Evolutionary conservation across 1,284 basidiomycete genomes (phyloP).

Genomic region (Heliocybe sulcata): DNA sequence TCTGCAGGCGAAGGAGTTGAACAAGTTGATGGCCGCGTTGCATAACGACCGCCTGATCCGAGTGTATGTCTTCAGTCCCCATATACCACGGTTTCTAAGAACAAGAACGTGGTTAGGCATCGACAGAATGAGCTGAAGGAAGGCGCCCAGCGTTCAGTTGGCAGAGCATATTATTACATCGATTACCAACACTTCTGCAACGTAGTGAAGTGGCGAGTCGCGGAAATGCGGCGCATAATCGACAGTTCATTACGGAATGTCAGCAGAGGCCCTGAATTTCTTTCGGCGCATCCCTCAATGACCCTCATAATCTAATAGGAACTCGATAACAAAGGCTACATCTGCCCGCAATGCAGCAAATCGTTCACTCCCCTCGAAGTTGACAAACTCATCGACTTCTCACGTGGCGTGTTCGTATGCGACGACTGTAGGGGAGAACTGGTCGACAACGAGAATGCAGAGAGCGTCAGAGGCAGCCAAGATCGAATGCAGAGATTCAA

Average conservation of each 20-base stretch:
- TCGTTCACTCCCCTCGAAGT: slow-evolving; percentile 86
- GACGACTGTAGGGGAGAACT: slow-evolving; percentile 78
- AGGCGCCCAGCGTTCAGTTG: slow-evolving; percentile 73
- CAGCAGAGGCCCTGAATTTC: too few species aligned
- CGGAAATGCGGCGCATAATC: slow-evolving; percentile 89
- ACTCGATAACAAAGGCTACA: slow-evolving; percentile 92
- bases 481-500: slow-evolving; percentile 97
- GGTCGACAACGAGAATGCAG: slow-evolving; percentile 87
- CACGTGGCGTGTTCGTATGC: slow-evolving; percentile 58
- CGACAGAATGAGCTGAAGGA: slow-evolving; percentile 84
- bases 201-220: slow-evolving; percentile 95
- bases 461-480: slow-evolving; percentile 77
- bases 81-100: slow-evolving; percentile 4
- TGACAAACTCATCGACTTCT: slow-evolving; percentile 72
- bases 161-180: slow-evolving; percentile 92
- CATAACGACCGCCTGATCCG: slow-evolving; percentile 81
- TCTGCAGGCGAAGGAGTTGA: slow-evolving; percentile 87
- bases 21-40: slow-evolving; percentile 85
- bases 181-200: slow-evolving; percentile 95
- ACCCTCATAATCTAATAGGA: slow-evolving; percentile 65
- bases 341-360: slow-evolving; percentile 86
- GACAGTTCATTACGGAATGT: slow-evolving; percentile 85
- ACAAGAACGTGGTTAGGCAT: slow-evolving; percentile 53
- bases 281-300: too few species aligned
- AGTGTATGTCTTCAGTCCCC: slow-evolving; percentile 47